Conservation (phyloP, 2,329 filamentous ascomycete species). For the Incumbomyces delicatus region DNA sequence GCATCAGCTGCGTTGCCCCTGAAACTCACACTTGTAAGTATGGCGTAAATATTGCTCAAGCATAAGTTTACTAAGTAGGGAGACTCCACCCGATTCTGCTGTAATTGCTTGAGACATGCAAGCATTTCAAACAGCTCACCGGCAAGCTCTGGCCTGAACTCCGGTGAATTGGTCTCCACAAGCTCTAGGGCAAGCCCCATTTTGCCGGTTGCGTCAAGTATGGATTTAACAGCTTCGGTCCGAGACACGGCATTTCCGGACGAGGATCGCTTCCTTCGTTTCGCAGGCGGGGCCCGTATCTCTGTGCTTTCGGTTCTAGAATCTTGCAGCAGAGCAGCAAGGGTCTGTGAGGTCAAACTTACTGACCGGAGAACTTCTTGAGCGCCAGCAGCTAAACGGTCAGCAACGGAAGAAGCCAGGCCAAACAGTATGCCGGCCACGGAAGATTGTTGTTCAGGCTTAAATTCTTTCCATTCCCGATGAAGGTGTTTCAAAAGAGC, state of each 20-base stretch:
- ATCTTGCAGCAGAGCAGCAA: slow-evolving; percentile 62
- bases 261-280: slow-evolving; percentile 72
- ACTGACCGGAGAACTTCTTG: slow-evolving; percentile 14
- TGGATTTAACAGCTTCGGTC: slow-evolving; percentile 29
- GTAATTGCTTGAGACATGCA: slow-evolving; percentile 76
- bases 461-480: slow-evolving; percentile 54
- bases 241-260: slow-evolving; percentile 26
- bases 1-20: slow-evolving; percentile 54
- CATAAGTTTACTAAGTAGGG: slow-evolving; percentile 83
- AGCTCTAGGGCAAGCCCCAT: slow-evolving; percentile 76
- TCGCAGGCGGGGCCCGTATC: slow-evolving; percentile 61
- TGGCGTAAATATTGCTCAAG: slow-evolving; percentile 69
- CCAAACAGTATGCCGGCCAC: slow-evolving; percentile 33
- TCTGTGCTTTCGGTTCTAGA: slow-evolving; percentile 58
- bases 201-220: slow-evolving; percentile 11
- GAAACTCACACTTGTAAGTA: slow-evolving; percentile 65
- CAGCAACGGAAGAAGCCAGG: slow-evolving; percentile 28
- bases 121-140: slow-evolving; percentile 72
- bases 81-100: slow-evolving; percentile 72
- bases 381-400: slow-evolving; percentile 16
- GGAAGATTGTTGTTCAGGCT: slow-evolving; percentile 28
- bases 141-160: slow-evolving; percentile 64
- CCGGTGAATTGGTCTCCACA: slow-evolving; percentile 69
- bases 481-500: slow-evolving; percentile 60
- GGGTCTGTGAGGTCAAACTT: slow-evolving; percentile 28